Percentiles rank a stretch among this genome's conserved stretches.
Conservation (phyloP, 164 flowering plant species). For the Liriodendron chinense region DNA sequence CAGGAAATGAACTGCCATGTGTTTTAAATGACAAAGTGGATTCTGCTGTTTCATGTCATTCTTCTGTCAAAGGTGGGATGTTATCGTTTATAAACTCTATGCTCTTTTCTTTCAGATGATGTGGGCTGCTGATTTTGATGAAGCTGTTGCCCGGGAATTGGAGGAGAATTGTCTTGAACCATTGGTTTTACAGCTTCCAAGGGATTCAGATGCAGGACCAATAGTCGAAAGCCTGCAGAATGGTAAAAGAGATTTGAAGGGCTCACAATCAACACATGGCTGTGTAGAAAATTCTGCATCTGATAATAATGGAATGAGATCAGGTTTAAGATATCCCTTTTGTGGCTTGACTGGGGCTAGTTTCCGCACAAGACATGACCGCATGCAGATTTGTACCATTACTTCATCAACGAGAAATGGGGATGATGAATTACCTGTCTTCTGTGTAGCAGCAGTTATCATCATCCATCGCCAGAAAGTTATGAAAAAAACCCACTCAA, state of each 20-base stretch:
- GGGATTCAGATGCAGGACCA: slow-evolving; percentile 32
- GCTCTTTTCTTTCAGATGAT: slow-evolving; percentile 59
- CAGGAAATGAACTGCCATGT: not conserved
- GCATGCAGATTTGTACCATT: slow-evolving; percentile 29
- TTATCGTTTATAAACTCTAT: not conserved
- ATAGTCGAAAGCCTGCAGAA: slow-evolving; percentile 34
- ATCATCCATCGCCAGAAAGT: slow-evolving; percentile 72
- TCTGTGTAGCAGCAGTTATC: slow-evolving; percentile 84
- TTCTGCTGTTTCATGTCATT: not conserved
- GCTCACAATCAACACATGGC: slow-evolving; percentile 32
- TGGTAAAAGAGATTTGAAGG: slow-evolving; percentile 32
- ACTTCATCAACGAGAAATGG: slow-evolving; percentile 47
- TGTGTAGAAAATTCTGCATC: slow-evolving; percentile 28
- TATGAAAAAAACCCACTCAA: slow-evolving; percentile 61
- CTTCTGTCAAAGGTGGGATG: not conserved
- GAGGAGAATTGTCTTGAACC: slow-evolving; percentile 66
- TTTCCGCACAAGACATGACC: slow-evolving; percentile 63
- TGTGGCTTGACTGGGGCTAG: slow-evolving; percentile 69
- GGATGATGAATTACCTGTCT: slow-evolving; percentile 74
- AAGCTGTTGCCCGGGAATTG: slow-evolving; percentile 39
- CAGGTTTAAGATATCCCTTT: slow-evolving; percentile 45
- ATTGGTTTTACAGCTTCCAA: slow-evolving; percentile 51
- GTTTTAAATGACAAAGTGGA: no score
- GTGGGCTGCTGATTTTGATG: slow-evolving; percentile 97
- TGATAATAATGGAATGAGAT: slow-evolving; percentile 36